Base-by-base conservation (phyloP, 192 early-diverging fungal species). In the Backusella luteola region DNA sequence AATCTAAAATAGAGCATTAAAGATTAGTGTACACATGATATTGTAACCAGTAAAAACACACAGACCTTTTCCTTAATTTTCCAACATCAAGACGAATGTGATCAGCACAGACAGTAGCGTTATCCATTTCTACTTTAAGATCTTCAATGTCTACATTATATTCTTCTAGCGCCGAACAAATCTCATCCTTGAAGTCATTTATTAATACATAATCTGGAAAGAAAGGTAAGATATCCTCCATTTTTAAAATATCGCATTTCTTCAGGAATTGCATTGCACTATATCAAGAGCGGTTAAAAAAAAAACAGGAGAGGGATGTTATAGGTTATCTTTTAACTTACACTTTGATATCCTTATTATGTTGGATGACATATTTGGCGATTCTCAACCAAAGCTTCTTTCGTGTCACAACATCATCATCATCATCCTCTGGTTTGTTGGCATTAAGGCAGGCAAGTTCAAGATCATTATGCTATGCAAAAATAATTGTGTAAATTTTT, bases 201-300 rank as follows among this genome's bases (percentile, higher is more conserved):
- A 99, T 98, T 0, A 94, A 85, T 1, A 96, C 94, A 85, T 98
- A 98, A 76, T 98, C 98, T 0, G 97, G 98, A 79, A 99, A 99
- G 81, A 94, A 97, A 6, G 96, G 97, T 70, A 99, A 81, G 71
- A 99, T 94, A 80, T 99, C 96, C 77, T 97, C 96, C 63, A 99
- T 94, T 63, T 94, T 95, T 52, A 97, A 85, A 7, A 96, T 79
- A 46, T 96, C 93, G 34, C 93, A 92, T 42, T 92, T 85, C 34
- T 89, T 88, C 72, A 97, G 79, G 74, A 95, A 92, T 17, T 93
- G 88, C 86, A 98, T 94, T 14, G 95, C 98, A 7, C 93, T 94
- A 75, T 42, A 53, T 34, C 44, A 49, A 73, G 14, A 23, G 36
- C 42, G 12, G 38, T 32, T 39, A 73, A 78, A 15, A 8, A 8